Evolutionary conservation across 768 basidiomycete species (phyloP), one percentile per base, ranked within the genome.

Genomic region (Mycena rosella): DNA sequence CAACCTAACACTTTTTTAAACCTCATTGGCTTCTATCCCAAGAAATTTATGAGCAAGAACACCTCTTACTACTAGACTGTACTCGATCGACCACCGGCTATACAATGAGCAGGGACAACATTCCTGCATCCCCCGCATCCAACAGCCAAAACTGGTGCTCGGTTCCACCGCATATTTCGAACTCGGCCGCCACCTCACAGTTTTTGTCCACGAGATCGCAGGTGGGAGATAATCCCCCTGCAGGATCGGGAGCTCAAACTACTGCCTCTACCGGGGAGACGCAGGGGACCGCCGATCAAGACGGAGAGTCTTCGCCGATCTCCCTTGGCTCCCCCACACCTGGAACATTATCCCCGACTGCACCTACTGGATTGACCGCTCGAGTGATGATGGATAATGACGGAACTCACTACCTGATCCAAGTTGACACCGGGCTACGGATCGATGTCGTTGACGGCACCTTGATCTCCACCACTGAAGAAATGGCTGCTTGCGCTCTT

Each of bases 301-400:
- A 15, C 15, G 34, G 5, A 1, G 38, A 5, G 3, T 38, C 38
- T 3, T 60, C 34, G 7, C 34, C 47, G 9, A n/a, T 51, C 1
- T 18, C 47, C 9, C 49, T 48, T 8, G 60, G 60, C 27, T 61
- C 60, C 4, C 60, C 60, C 4, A 24, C 60, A 15, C 60, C 60
- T 2, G 9, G 26, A n/a, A n/a, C n/a, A n/a, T n/a, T n/a, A n/a
- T n/a, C n/a, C n/a, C n/a, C n/a, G n/a, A n/a, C n/a, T n/a, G n/a
- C n/a, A n/a, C n/a, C n/a, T n/a, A n/a, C n/a, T n/a, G n/a, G n/a
- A n/a, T n/a, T n/a, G n/a, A n/a, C n/a, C n/a, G n/a, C n/a, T n/a
- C n/a, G n/a, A n/a, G n/a, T n/a, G n/a, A n/a, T n/a, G n/a, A n/a
- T n/a, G n/a, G n/a, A n/a, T n/a, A n/a, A n/a, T n/a, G n/a, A n/a